These are phyloP conservation scores for Boletus huronensis DNA, from an alignment of 768 basidiomycete genomes.

Conservation along the genomic window DNA sequence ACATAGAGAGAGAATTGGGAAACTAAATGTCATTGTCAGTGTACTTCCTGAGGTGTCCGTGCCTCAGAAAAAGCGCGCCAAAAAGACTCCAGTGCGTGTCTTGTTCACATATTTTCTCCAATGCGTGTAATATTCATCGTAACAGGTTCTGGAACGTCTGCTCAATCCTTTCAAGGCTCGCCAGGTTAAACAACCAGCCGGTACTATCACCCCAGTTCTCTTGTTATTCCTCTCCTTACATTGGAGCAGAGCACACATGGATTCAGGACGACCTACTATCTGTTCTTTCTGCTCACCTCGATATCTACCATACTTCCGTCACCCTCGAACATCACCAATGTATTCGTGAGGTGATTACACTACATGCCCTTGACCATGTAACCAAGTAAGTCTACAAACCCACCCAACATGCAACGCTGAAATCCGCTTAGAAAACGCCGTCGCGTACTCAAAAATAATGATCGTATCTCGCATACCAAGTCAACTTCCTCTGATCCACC, in stretches of 20 bases:
- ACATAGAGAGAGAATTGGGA: constrained; percentile 47
- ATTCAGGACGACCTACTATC: constrained; percentile 70
- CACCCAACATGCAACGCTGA: not conserved
- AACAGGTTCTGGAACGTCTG: constrained; percentile 57
- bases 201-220: constrained; percentile 30
- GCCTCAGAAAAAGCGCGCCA: constrained; percentile 25
- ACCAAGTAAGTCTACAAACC: constrained; percentile 55
- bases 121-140: not conserved
- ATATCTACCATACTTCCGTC: constrained; percentile 70
- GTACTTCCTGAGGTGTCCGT: constrained; percentile 40
- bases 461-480: constrained; percentile 72
- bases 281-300: constrained; percentile 61
- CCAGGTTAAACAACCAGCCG: constrained; percentile 51
- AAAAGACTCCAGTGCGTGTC: constrained; percentile 23
- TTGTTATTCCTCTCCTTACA: constrained; percentile 3
- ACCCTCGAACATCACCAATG: constrained; percentile 60
- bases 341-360: constrained; percentile 63
- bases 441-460: constrained; percentile 89
- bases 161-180: constrained; percentile 50
- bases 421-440: constrained; percentile 71
- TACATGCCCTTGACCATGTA: constrained; percentile 88
- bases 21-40: constrained; percentile 49
- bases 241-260: constrained; percentile 42
- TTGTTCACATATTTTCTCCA: not conserved
- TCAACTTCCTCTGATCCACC: constrained; percentile 57